Percentiles rank a stretch among this genome's conserved stretches.
phyloP scores from a whole-genome alignment of 129 eudicot species.

The Logfia minima region DNA sequence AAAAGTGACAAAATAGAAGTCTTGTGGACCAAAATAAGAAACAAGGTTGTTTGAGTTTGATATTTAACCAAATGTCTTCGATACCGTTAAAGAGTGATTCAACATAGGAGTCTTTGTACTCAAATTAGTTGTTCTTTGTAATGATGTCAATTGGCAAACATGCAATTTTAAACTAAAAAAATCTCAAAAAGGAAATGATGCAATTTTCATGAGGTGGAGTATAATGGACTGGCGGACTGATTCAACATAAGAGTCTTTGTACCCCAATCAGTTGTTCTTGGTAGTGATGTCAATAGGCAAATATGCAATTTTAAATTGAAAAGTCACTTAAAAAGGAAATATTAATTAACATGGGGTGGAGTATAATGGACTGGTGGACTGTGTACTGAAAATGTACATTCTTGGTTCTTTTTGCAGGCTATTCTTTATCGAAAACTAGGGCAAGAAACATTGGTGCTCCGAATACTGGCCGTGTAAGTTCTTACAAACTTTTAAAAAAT shows the following conservation, averaged over 20 bases:
- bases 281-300: neutral
- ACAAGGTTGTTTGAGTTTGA: neutral
- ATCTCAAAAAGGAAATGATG: constrained; percentile 7
- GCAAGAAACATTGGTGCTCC: constrained; percentile 86
- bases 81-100: neutral
- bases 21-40: constrained; percentile 6
- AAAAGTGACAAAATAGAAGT: constrained; percentile 13
- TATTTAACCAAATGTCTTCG: neutral
- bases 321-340: constrained; percentile 2
- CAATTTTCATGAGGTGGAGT: constrained; percentile 1
- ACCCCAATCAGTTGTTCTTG: neutral
- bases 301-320: constrained; percentile 1
- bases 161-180: constrained; percentile 11
- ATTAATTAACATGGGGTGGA: neutral
- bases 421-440: constrained; percentile 89
- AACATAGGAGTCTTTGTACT: neutral
- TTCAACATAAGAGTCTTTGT: neutral
- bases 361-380: too few species aligned
- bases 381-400: constrained; percentile 20
- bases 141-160: neutral
- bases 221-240: neutral
- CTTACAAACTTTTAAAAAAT: too few species aligned
- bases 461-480: constrained; percentile 91
- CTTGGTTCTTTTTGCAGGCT: constrained; percentile 62
- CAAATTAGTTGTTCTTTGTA: neutral